Evolutionary conservation across 768 basidiomycete genomes (phyloP).

Genomic region (Russula olivacea): DNA sequence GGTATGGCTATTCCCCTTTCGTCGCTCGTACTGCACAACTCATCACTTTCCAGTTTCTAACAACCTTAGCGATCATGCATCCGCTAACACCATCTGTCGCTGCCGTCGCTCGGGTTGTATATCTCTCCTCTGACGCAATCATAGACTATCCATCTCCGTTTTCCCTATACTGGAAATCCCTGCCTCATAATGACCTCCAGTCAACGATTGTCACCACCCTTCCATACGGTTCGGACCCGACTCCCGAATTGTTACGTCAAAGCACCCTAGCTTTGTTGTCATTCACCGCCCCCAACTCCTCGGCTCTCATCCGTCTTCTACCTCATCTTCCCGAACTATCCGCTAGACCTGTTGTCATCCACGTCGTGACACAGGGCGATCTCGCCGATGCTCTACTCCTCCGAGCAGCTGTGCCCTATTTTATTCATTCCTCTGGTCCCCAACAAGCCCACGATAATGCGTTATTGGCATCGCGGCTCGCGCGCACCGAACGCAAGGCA

Average conservation of each 20-base stretch:
- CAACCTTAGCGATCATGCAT: neutral
- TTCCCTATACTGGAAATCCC: slow-evolving; percentile 40
- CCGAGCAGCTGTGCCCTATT: slow-evolving; percentile 72
- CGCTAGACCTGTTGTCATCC: slow-evolving; percentile 58
- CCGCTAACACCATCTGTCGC: slow-evolving; percentile 27
- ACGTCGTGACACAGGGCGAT: slow-evolving; percentile 59
- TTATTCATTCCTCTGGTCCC: slow-evolving; percentile 67
- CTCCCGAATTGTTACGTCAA: slow-evolving; percentile 49
- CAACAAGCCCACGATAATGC: slow-evolving; percentile 90
- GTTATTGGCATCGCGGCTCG: slow-evolving; percentile 76
- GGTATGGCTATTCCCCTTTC: neutral
- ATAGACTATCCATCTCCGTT: slow-evolving; percentile 43
- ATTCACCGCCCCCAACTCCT: slow-evolving; percentile 49
- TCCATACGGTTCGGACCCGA: slow-evolving; percentile 62
- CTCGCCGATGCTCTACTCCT: slow-evolving; percentile 72
- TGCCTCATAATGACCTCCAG: slow-evolving; percentile 27
- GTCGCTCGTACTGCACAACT: neutral
- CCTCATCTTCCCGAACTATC: slow-evolving; percentile 66
- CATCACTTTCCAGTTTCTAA: neutral
- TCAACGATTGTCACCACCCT: slow-evolving; percentile 42
- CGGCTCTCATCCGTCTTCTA: slow-evolving; percentile 53
- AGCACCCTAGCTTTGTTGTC: slow-evolving; percentile 44
- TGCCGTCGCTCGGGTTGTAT: slow-evolving; percentile 64
- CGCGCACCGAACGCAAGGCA: slow-evolving; percentile 59
- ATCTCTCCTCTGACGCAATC: slow-evolving; percentile 59